phyloP scores from a whole-genome alignment of 2,329 filamentous ascomycete genomes.

The Aureobasidium sp. region DNA sequence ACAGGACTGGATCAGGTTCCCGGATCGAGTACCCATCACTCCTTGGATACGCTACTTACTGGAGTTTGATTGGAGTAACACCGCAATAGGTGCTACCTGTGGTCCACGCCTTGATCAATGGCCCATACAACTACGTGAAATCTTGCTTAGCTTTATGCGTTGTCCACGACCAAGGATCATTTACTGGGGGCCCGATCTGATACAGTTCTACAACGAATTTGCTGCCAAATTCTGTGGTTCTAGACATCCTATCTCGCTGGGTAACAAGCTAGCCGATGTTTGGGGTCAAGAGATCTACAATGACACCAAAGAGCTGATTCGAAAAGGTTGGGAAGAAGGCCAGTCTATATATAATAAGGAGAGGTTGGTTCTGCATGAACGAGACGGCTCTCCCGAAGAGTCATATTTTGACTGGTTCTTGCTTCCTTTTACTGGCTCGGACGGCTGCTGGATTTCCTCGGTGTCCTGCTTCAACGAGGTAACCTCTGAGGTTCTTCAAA shows the following conservation, averaged over 20 bases:
- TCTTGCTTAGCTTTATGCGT: not conserved
- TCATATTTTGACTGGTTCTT: constrained; percentile 6
- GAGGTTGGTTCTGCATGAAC: not conserved
- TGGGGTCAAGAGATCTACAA: not conserved
- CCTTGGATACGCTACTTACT: not conserved
- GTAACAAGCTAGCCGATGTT: not conserved
- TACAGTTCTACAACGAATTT: constrained; percentile 9
- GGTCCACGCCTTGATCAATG: constrained; percentile 10
- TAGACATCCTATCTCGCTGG: not conserved
- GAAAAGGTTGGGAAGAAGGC: not conserved
- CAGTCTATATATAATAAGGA: not conserved
- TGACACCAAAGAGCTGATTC: not conserved
- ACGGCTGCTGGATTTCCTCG: not conserved
- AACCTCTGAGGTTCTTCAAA: not conserved
- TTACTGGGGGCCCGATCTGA: constrained; percentile 6
- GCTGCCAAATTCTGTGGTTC: not conserved
- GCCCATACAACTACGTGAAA: not conserved
- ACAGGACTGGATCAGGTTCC: constrained; percentile 1
- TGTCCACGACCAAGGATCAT: not conserved
- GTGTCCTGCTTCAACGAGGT: constrained; percentile 6
- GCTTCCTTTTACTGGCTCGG: not conserved
- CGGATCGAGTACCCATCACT: not conserved
- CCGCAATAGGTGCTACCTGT: not conserved
- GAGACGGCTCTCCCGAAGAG: not conserved
- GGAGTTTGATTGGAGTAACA: not conserved